These are phyloP conservation scores for Epichloe coenophiala DNA, from an alignment of 2,329 filamentous ascomycete genomes.

Conservation along the genomic window DNA sequence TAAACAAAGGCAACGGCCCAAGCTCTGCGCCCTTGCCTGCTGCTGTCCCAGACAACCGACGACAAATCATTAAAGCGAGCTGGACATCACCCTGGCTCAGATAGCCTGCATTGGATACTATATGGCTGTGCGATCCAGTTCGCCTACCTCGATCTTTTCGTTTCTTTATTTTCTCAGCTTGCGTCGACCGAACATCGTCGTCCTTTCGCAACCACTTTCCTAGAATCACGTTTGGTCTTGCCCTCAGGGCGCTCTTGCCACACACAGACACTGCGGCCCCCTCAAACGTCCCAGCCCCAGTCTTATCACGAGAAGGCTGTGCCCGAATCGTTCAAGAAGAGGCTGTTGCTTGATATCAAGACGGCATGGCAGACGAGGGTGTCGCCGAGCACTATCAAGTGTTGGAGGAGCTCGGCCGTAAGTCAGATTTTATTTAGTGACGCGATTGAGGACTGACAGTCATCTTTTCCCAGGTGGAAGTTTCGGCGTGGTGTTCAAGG, in stretches of 20 bases:
- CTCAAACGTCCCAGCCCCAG: neutral
- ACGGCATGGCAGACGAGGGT: constrained; percentile 42
- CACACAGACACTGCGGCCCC: neutral
- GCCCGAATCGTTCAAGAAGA: neutral
- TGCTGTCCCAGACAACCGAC: constrained; percentile 23
- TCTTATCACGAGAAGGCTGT: neutral
- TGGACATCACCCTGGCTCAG: constrained; percentile 2
- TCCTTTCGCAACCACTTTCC: neutral
- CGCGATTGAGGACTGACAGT: neutral
- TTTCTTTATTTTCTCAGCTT: neutral
- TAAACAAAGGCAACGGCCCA: constrained; percentile 25
- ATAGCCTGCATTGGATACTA: constrained; percentile 1
- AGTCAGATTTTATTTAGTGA: constrained; percentile 23
- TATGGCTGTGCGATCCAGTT: constrained; percentile 1
- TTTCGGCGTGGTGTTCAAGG: constrained; percentile 95
- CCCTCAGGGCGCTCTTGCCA: neutral
- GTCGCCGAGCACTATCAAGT: constrained; percentile 86
- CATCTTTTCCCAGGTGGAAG: constrained; percentile 54
- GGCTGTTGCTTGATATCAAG: constrained; percentile 12
- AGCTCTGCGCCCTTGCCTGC: constrained; percentile 14
- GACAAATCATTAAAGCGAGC: constrained; percentile 6
- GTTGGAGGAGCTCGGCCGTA: constrained; percentile 90
- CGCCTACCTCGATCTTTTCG: neutral
- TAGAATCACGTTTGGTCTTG: neutral
- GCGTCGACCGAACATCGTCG: neutral